These are phyloP conservation scores for Plantago coronopus DNA, from an alignment of 305 asterid species.

Conservation along the genomic window DNA sequence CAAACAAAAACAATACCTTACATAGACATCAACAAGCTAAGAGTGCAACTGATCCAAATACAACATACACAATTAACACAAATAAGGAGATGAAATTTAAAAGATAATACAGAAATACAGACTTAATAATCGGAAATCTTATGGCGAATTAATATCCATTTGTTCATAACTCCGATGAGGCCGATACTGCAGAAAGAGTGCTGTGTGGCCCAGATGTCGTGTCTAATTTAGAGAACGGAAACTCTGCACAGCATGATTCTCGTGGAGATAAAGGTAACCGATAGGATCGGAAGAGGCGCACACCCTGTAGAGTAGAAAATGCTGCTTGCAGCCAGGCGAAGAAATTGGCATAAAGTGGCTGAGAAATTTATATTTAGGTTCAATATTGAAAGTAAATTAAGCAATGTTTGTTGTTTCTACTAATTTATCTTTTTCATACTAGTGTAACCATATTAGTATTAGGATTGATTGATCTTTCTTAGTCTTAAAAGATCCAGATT, in stretches of 20 bases:
- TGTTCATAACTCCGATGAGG: no score
- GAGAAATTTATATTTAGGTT: conserved; percentile 26
- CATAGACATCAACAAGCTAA: no score
- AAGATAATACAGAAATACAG: no score
- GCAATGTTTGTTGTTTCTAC: conserved; percentile 28
- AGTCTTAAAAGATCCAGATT: background rate
- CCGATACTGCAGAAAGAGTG: no score
- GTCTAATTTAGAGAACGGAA: conserved; percentile 47
- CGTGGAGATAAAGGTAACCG: conserved; percentile 51
- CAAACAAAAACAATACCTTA: no score
- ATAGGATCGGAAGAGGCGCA: conserved; percentile 34
- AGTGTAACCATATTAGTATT: conserved; percentile 18
- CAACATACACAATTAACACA: no score
- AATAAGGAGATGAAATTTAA: no score
- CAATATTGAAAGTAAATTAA: conserved; percentile 20
- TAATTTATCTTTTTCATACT: conserved; percentile 17
- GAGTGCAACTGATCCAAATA: no score
- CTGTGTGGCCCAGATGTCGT: conserved; percentile 61
- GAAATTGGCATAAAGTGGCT: conserved; percentile 12
- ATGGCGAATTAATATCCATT: no score
- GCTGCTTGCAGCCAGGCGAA: conserved; percentile 10
- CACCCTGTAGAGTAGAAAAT: conserved; percentile 7
- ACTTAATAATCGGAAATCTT: no score
- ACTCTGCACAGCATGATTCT: conserved; percentile 34
- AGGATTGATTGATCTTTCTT: conserved; percentile 15